phyloP scores from a whole-genome alignment of 2,329 filamentous ascomycete species.

The Colletotrichum sansevieriae region DNA sequence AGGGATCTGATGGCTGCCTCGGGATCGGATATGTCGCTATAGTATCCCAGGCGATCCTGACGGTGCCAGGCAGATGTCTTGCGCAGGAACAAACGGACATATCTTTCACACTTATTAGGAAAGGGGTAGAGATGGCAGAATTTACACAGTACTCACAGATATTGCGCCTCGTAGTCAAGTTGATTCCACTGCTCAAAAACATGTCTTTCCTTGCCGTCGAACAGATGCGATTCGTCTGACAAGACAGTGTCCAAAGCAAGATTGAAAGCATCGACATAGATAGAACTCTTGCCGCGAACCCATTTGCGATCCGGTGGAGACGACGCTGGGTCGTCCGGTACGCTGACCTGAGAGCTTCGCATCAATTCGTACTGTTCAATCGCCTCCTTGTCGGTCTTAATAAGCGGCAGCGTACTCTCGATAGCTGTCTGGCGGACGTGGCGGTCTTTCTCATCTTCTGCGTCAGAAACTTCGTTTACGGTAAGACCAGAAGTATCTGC shows the following conservation, averaged over 20 bases:
- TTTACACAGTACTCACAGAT: conserved; percentile 73
- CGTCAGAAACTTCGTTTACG: conserved; percentile 42
- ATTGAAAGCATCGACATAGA: conserved; percentile 98
- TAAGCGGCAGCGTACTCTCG: conserved; percentile 77
- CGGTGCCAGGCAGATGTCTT: conserved; percentile 95
- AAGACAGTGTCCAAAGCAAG: conserved; percentile 90
- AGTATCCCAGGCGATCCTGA: conserved; percentile 80
- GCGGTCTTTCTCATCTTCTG: conserved; percentile 46
- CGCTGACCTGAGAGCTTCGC: conserved; percentile 65
- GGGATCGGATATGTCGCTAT: conserved; percentile 84
- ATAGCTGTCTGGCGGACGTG: conserved; percentile 69
- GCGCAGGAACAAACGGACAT: conserved; percentile 91
- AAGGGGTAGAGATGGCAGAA: not conserved
- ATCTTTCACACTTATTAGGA: conserved; percentile 65
- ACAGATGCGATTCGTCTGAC: conserved; percentile 88
- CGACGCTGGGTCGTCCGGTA: conserved; percentile 48
- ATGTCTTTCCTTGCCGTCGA: conserved; percentile 80
- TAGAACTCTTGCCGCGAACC: conserved; percentile 84
- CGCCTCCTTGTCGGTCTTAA: conserved; percentile 76
- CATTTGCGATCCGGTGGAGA: conserved; percentile 59
- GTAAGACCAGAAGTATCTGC: conserved; percentile 49
- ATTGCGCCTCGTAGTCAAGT: conserved; percentile 87
- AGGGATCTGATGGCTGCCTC: conserved; percentile 74
- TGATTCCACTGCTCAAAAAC: conserved; percentile 83
- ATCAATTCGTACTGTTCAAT: conserved; percentile 84